phyloP scores from a whole-genome alignment of 805 yeast species.

The Lipomyces sp. region DNA sequence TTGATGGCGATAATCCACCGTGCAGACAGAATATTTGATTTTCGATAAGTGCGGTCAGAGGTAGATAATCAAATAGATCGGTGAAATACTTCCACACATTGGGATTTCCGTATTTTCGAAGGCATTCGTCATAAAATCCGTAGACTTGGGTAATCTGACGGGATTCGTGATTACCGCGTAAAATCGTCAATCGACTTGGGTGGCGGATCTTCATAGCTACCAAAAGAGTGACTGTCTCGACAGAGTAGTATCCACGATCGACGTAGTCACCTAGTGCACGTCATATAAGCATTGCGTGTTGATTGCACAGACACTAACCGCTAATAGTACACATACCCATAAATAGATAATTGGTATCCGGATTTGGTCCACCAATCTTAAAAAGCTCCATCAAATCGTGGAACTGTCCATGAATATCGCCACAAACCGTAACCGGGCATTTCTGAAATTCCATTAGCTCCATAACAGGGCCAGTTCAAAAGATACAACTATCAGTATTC shows the following conservation, averaged over 20 bases:
- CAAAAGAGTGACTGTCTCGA: constrained; percentile 85
- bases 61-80: constrained; percentile 89
- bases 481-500: not conserved
- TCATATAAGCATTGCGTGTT: not conserved
- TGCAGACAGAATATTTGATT: constrained; percentile 89
- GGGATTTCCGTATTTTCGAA: constrained; percentile 89
- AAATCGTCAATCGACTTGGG: constrained; percentile 87
- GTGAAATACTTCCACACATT: constrained; percentile 93
- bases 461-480: not conserved
- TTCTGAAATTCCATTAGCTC: constrained; percentile 37
- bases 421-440: constrained; percentile 91
- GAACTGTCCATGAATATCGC: constrained; percentile 96
- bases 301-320: not conserved
- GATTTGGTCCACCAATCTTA: constrained; percentile 93
- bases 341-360: constrained; percentile 85
- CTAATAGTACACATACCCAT: constrained; percentile 53
- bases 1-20: constrained; percentile 94
- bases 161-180: constrained; percentile 94
- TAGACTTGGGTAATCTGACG: constrained; percentile 96
- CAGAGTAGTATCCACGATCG: constrained; percentile 85
- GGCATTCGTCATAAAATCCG: constrained; percentile 94
- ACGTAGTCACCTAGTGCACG: constrained; percentile 68
- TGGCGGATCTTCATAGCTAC: constrained; percentile 92
- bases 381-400: constrained; percentile 92
- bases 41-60: constrained; percentile 90